Base-by-base conservation (phyloP, 331 rosid genomes). In the Cydonia oblonga region DNA sequence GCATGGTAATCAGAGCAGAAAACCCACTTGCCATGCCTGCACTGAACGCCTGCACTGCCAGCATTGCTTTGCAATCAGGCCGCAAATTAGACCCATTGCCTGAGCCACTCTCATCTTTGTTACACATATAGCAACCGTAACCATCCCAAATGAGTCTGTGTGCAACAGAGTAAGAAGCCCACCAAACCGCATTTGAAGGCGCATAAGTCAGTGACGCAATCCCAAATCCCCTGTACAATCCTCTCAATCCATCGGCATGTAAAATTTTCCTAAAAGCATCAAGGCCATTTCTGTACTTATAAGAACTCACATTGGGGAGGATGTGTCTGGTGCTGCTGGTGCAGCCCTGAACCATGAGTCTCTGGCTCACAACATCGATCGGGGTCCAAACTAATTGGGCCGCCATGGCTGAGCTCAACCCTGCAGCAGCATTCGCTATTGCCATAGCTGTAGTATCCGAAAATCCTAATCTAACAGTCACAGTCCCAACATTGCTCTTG, bases 341-440 rank as follows among this genome's bases (percentile, higher is more conserved):
- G 66, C 84, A 77, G 2, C 96, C 90, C 71, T 92, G 96, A 38
- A 95, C 96, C 99, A 95, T 95, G 4, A 95, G 88, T 65, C 99
- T 82, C 33, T 95, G 99, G 78, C 96, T 95, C 44, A 95, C 97
- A 22, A 95, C 96, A 84, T 95, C 99, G 35, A 95, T 68, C 0
- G 99, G 99, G 38, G 99, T 95, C 99, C 99, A 95, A 13, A 95
- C 97, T 46, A 95, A 73, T 26, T 95, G 99, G 0, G 99, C 99
- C 6, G 99, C 91, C 96, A 89, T 86, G 51, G 99, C 99, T 13
- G 99, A 89, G 57, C 85, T 84, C 32, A 95, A 70, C 14, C 97
- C 99, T 1, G 97, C 99, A 2, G 91, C 84, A 5, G 90, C 99
- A 81, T 81, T 91, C 32, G 97, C 92, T 3, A 81, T 72, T 0